Conservation (phyloP, 2,329 filamentous ascomycete species). For the Lomentospora prolificans region DNA sequence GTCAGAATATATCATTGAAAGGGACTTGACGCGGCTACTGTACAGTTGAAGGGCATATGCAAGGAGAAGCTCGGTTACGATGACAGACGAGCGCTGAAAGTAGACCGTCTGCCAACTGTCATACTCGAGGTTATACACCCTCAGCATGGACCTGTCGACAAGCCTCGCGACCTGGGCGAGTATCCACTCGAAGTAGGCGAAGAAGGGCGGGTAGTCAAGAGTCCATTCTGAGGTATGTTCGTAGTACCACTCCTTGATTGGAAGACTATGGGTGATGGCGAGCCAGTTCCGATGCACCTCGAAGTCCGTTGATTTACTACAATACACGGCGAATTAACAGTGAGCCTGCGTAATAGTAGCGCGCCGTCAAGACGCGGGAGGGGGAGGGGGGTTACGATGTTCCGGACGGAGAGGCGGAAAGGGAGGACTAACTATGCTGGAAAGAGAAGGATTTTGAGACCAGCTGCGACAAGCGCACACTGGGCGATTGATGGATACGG, state of each 20-base stretch:
- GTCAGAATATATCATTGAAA: neutral
- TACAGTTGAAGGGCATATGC: constrained; percentile 72
- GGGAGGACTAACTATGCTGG: constrained; percentile 71
- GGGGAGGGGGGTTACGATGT: neutral
- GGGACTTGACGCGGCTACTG: neutral
- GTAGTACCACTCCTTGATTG: constrained; percentile 85
- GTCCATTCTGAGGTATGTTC: constrained; percentile 99
- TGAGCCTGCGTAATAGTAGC: neutral
- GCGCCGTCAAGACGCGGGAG: no score
- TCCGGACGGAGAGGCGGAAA: neutral
- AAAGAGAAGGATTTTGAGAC: constrained; percentile 85
- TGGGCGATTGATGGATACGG: constrained; percentile 80
- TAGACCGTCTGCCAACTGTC: constrained; percentile 90
- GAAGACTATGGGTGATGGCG: constrained; percentile 84
- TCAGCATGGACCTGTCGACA: constrained; percentile 72
- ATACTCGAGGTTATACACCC: constrained; percentile 71
- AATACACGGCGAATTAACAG: constrained; percentile 11
- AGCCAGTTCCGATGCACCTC: constrained; percentile 99
- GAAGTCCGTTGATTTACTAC: constrained; percentile 95
- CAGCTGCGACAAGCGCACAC: constrained; percentile 75
- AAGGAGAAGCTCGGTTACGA: constrained; percentile 73
- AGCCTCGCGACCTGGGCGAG: constrained; percentile 72
- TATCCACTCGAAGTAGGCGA: constrained; percentile 92
- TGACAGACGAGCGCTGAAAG: constrained; percentile 85
- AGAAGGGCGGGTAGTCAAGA: constrained; percentile 96